Base-by-base conservation (phyloP, 1,284 basidiomycete species). In the Taiwanofungus camphoratus region DNA sequence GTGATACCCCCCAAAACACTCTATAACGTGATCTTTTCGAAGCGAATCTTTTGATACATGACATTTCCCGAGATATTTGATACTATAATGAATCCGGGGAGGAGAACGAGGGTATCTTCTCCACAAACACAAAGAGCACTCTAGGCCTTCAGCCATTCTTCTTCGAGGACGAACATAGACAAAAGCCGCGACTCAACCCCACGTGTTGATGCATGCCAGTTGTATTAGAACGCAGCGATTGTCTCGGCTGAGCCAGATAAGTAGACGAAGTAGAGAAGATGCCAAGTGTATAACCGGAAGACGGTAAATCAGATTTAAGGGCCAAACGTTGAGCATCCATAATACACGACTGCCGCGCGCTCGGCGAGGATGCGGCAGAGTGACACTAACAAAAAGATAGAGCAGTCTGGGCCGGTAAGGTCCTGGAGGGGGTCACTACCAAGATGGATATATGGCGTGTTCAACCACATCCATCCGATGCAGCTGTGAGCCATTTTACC, bases 31-130 rank as follows among this genome's bases (percentile, higher is more conserved):
- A 41, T 41, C 21, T 30, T 6, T 13, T 34, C 31, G 21, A 35
- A 15, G 18, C 29, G 31, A n/a, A n/a, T 12, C 7, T 23, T 18
- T 8, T 41, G 35, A 18, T 12, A 40, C 32, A 24, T 31, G 16
- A 31, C 23, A 19, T 24, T 27, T 36, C 33, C 34, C 36, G 19
- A 15, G 43, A 39, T n/a, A 16, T 12, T n/a, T 7, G 31, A 8
- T 33, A 40, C 22, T 21, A 21, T 20, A 44, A 22, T 27, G 38
- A 40, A 33, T 24, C 39, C 35, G 38, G n/a, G 18, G 31, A 26
- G 23, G 24, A 40, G 15, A 45, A 45, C 43, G 27, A 31, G 42
- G 43, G 43, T 35, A 33, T 21, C 43, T 45, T 45, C 43, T 45
- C 24, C 19, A 27, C 33, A 16, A 24, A 44, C 26, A n/a, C 9